Percentiles rank a stretch among this genome's conserved stretches.
Evolutionary conservation across 164 flowering plant genomes (phyloP).

Genomic region (Platanus orientalis): DNA sequence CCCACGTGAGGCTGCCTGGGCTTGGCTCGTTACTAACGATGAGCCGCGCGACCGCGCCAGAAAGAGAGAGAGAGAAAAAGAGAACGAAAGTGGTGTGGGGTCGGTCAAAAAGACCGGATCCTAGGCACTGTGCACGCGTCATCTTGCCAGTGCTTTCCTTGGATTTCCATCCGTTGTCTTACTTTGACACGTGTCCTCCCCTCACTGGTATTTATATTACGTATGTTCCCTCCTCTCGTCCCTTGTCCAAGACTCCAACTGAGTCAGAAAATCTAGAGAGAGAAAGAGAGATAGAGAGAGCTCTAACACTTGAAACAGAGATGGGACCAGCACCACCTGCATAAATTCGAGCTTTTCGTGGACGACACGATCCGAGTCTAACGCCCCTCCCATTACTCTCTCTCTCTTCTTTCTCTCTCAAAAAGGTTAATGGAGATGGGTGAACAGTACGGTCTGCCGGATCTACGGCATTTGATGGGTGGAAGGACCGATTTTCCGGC

Average conservation of each 20-base stretch:
- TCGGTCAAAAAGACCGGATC: constrained; percentile 31
- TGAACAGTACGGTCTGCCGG: constrained; percentile 50
- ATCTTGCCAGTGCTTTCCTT: constrained; percentile 11
- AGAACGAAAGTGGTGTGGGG: no score
- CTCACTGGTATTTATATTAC: constrained; percentile 16
- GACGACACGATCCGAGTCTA: constrained; percentile 88
- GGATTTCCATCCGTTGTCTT: constrained; percentile 18
- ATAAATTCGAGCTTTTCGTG: constrained; percentile 52
- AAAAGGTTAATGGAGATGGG: constrained; percentile 53
- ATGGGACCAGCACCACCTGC: constrained; percentile 46
- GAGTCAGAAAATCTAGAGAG: neutral
- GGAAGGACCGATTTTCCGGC: constrained; percentile 34
- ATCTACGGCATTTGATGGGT: constrained; percentile 58
- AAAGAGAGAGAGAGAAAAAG: no score
- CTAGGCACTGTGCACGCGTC: constrained; percentile 43
- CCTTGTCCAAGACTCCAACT: neutral
- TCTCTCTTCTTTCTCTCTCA: no score
- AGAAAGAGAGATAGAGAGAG: neutral
- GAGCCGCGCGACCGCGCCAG: no score
- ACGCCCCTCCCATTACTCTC: constrained; percentile 37
- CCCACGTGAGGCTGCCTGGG: no score
- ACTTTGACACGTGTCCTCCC: constrained; percentile 13
- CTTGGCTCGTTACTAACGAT: no score
- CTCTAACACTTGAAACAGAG: constrained; percentile 8
- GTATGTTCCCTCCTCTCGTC: constrained; percentile 8